These are phyloP conservation scores for Kondoa subrosea DNA, from an alignment of 768 basidiomycete genomes.

Conservation along the genomic window DNA sequence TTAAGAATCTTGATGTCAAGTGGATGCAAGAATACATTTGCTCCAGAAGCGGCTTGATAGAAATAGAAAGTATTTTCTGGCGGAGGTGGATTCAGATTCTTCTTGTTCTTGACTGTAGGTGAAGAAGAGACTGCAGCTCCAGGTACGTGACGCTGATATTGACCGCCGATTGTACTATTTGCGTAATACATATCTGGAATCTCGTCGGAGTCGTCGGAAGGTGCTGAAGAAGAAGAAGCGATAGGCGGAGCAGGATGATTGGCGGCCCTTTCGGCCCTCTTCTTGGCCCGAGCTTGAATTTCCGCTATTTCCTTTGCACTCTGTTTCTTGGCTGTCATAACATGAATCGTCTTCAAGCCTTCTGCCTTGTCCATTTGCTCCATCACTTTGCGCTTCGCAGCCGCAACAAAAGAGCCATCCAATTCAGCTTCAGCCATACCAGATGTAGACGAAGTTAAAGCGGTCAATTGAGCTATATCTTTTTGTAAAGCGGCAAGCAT, in stretches of 20 bases:
- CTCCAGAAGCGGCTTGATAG: conserved; percentile 83
- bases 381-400: conserved; percentile 56
- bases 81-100: conserved; percentile 67
- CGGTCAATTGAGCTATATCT: conserved; percentile 54
- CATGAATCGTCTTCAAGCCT: conserved; percentile 46
- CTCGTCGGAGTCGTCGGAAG: conserved; percentile 2
- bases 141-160: neutral
- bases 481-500: conserved; percentile 53
- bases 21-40: conserved; percentile 82
- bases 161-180: neutral
- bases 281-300: conserved; percentile 22
- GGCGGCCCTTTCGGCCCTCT: neutral
- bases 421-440: conserved; percentile 43
- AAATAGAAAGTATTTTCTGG: conserved; percentile 73
- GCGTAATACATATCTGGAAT: neutral
- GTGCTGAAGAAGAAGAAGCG: conserved; percentile 11
- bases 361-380: conserved; percentile 62
- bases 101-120: conserved; percentile 11
- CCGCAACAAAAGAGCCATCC: conserved; percentile 60
- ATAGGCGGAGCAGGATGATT: conserved; percentile 13
- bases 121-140: neutral
- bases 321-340: conserved; percentile 48
- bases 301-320: conserved; percentile 27
- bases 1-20: conserved; percentile 86
- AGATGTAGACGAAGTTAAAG: conserved; percentile 42